phyloP scores from a whole-genome alignment of 768 basidiomycete genomes.

The Suillus hirtellus region DNA sequence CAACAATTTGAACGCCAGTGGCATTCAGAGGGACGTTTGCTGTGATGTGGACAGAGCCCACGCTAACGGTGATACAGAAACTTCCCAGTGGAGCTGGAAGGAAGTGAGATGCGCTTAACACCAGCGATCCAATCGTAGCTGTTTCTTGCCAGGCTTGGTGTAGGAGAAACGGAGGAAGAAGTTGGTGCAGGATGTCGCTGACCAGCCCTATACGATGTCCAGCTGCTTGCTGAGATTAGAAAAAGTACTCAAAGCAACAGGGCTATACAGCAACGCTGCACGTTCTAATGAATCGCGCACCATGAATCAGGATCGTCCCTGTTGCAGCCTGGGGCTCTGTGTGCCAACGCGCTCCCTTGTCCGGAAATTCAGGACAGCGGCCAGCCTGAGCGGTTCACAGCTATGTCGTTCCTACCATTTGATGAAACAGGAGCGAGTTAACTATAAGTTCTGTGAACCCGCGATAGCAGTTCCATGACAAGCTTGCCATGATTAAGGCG shows the following conservation, averaged over 20 bases:
- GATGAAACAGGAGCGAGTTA: background rate
- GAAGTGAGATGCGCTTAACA: slow-evolving; percentile 32
- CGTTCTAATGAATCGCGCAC: too few species aligned
- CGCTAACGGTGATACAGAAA: slow-evolving; percentile 31
- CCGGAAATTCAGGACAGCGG: background rate
- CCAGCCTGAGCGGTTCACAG: background rate
- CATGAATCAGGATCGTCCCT: background rate
- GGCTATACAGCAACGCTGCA: too few species aligned
- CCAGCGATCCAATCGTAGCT: slow-evolving; percentile 32
- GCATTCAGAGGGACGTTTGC: slow-evolving; percentile 38
- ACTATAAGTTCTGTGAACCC: too few species aligned
- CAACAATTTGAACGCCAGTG: slow-evolving; percentile 34
- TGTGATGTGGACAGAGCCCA: slow-evolving; percentile 23
- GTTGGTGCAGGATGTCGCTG: too few species aligned
- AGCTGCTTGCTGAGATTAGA: too few species aligned
- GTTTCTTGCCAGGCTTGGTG: too few species aligned
- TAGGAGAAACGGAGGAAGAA: too few species aligned
- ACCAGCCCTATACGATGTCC: too few species aligned
- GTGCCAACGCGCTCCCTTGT: background rate
- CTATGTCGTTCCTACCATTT: background rate
- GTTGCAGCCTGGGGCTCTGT: background rate
- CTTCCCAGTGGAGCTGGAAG: slow-evolving; percentile 3
- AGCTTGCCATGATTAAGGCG: too few species aligned
- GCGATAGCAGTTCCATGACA: too few species aligned
- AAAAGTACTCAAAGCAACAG: too few species aligned